Base-by-base conservation (phyloP, 805 yeast genomes). In the Zygotorulaspora sp. region DNA sequence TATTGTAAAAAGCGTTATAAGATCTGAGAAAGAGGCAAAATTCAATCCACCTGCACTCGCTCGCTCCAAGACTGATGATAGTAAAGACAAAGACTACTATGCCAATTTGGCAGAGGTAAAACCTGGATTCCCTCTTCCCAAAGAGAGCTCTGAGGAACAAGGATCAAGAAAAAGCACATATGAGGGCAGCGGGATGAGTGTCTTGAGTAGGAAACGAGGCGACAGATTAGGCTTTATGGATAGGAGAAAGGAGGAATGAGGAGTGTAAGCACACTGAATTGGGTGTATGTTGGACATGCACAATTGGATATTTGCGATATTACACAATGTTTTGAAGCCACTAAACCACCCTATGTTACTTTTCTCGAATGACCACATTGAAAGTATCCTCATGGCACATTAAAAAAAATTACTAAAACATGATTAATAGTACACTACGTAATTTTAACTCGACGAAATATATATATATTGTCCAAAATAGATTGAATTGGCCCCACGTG, bases 141-240 rank as follows among this genome's bases (percentile, higher is more conserved):
- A 46, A 8, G 8, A 17, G 10, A 28, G 32, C 6, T 24, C 30
- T 15, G 36, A 28, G 14, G 65, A 63, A 1, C 55, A 58, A 5
- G 53, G 51, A 16, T 51, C 61, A 30, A 63, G 88, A 44, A 77
- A 77, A 45, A 75, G 81, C 36, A 77, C 73, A 50, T 83, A 71
- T 52, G 84, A 80, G 48, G 90, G 88, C 4, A 69, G 81, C 1
- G 85, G 86, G 1, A 65, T 65, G 38, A 73, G 84, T 32, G 79
- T 78, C 39, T 57, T 64, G 25, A 65, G 77, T n/a, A 68, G 84
- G 50, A 72, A 65, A 39, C 62, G 70, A 11, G 85, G 84, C 44
- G 88, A 79, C 50, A 61, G 49, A 32, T 43, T 61, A 25, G 63
- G 63, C 1, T 55, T 58, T 35, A 39, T 51, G 22, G 57, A 55